A percentile compares a stretch with the other conserved stretches of the same genome.
Conservation (phyloP, 2,329 filamentous ascomycete species). For the Tothia fuscella region DNA sequence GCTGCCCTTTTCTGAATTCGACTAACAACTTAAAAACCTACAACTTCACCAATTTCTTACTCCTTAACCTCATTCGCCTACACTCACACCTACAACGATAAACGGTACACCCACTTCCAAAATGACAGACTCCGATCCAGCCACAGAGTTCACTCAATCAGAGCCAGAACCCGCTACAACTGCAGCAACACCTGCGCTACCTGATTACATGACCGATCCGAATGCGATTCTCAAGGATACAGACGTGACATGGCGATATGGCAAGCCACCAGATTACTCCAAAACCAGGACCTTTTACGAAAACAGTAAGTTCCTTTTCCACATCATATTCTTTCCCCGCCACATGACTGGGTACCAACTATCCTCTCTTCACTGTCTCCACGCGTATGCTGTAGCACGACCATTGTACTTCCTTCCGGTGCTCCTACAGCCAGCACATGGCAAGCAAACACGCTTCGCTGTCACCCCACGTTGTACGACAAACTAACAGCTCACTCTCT, state of each 20-base stretch:
- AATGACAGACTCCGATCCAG: neutral
- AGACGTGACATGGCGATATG: conserved; percentile 48
- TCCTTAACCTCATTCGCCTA: no score
- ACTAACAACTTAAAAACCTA: no score
- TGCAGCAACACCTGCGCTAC: neutral
- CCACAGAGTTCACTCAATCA: neutral
- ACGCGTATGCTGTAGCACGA: no score
- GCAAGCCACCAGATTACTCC: conserved; percentile 49
- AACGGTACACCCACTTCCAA: neutral
- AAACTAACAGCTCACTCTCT: no score
- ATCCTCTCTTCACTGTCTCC: neutral
- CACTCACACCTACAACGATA: neutral
- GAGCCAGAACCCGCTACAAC: neutral
- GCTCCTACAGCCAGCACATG: no score
- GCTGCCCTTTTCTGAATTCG: no score
- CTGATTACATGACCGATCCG: conserved; percentile 48
- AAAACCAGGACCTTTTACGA: conserved; percentile 49
- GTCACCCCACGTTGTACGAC: no score
- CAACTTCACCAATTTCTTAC: no score
- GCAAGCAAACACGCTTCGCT: no score
- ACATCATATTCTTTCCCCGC: neutral
- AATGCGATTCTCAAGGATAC: conserved; percentile 46
- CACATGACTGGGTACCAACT: neutral
- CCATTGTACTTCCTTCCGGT: no score
- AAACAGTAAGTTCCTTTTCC: conserved; percentile 40